Base-by-base conservation (phyloP, 2,329 filamentous ascomycete genomes). In the Phaeosphaeria sp. region DNA sequence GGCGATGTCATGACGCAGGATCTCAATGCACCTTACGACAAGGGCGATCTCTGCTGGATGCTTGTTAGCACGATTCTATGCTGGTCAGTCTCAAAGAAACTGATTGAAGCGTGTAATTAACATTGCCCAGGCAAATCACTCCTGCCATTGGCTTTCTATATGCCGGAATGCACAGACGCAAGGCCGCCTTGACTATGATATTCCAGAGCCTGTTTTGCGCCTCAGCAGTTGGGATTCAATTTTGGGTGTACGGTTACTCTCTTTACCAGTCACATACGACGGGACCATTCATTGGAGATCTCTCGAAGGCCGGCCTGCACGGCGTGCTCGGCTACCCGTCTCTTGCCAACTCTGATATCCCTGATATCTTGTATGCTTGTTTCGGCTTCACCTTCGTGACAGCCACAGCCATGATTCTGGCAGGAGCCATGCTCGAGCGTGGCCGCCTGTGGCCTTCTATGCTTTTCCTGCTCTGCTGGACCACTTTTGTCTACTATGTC, bases 201-300 rank as follows among this genome's bases (percentile, higher is more conserved):
- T 74, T 82, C 24, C 80, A 82, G 61, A 82, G 80, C 0, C 75
- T 83, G 0, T 82, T 82, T 65, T 82, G 80, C 30, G 77, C 79
- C 1, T 80, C 74, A 47, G 79, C 79, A 0, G 77, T 75, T 48
- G 80, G 79, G 1, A 79, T 82, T 8, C 81, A 82, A 51, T 82
- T 79, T 64, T 82, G 80, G 80, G 71, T 82, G 2, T 82, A 81
- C 56, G 81, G 80, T 0, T 74, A 81, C 48, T 81, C 79, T 0
- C 68, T 83, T 1, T 81, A 82, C 49, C 69, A 74, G 56, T 73
- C 71, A 0, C 73, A 72, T 51, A 74, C 70, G 0, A 67, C 66
- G 4, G 61, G 63, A 7, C 64, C 65, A 1, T 73, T 75, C 49
- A 60, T 74, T 6, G 73, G 72, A 18, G 62, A 75, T 44, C 33